phyloP scores from a whole-genome alignment of 2,329 filamentous ascomycete species.

The Myriosclerotinia duriaeana region DNA sequence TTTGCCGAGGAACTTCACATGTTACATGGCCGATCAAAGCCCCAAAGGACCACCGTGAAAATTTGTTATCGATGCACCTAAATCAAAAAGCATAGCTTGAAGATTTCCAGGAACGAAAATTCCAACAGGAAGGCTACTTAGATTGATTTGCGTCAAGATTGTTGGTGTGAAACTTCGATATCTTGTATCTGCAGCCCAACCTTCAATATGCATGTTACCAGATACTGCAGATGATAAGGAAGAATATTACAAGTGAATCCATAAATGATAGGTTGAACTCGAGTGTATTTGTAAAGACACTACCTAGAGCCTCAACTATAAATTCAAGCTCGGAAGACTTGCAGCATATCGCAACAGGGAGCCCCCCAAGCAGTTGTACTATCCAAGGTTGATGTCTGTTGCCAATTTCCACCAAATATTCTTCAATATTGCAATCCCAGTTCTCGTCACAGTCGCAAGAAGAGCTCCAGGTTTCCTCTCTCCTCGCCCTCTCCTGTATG shows the following conservation, averaged over 20 bases:
- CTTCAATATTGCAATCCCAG: no score
- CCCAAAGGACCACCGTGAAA: slow-evolving; percentile 1
- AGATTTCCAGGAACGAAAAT: neutral
- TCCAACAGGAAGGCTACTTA: neutral
- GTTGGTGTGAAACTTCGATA: neutral
- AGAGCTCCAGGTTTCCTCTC: no score
- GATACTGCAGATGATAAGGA: neutral
- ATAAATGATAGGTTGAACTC: neutral
- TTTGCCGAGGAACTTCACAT: slow-evolving; percentile 4
- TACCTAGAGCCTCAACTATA: neutral
- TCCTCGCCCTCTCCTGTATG: no score
- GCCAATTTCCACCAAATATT: no score
- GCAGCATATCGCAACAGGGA: no score
- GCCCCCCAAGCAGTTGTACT: no score
- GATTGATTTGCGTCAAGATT: neutral
- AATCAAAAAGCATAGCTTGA: neutral
- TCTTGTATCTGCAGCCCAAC: neutral
- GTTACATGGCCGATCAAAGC: neutral
- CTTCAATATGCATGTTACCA: neutral
- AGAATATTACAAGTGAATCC: neutral
- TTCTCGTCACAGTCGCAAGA: no score
- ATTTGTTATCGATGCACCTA: neutral
- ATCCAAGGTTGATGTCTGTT: no score
- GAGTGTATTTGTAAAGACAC: neutral
- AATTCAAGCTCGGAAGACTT: neutral